Evolutionary conservation across 139 green algal species (phyloP), one percentile per base, ranked within the genome.

Genomic region (Nannochloris sp.): DNA sequence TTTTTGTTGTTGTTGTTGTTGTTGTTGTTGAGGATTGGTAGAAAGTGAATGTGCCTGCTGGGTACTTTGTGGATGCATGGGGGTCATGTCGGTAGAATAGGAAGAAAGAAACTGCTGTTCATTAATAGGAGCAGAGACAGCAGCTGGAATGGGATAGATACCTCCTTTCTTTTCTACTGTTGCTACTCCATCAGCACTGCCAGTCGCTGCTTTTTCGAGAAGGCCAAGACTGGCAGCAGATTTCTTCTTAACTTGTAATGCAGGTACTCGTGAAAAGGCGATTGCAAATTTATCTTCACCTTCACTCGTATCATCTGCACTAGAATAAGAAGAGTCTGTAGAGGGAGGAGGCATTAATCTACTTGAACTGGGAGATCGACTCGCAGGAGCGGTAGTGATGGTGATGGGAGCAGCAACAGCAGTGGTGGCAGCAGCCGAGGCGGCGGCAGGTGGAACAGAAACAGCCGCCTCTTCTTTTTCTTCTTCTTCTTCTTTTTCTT

Each of bases 221-320:
- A 19, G 42, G 42, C 19, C 42, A 19, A 19, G 42, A 19, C 19
- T 27, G 42, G 42, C 19, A 27, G 34, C 12, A 13, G 42, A 63
- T 19, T 47, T 53, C 58, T 61, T 62, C 30, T 42, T 38, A 1
- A 47, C 24, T 2, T 59, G 67, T 12, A 74, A 57, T 38, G 32
- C 32, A 1, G 35, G 45, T 6, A 74, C 32, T 19, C 24, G 29
- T 39, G 30, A 37, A 31, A 66, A 66, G 42, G 33, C 58, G 14
- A 46, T 57, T 3, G 58, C 67, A 62, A 74, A 74, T n/a, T 38
- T 31, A 9, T 73, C 65, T 51, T 51, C 42, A 19, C 19, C 19
- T 19, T 51, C 42, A 27, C 19, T 19, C 42, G 19, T 19, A 19
- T 51, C 42, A 19, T 19, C 42, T 27, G 19, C 42, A 19, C 19